phyloP scores from a whole-genome alignment of 2,329 filamentous ascomycete genomes.

The Trichoderma semiorbis region DNA sequence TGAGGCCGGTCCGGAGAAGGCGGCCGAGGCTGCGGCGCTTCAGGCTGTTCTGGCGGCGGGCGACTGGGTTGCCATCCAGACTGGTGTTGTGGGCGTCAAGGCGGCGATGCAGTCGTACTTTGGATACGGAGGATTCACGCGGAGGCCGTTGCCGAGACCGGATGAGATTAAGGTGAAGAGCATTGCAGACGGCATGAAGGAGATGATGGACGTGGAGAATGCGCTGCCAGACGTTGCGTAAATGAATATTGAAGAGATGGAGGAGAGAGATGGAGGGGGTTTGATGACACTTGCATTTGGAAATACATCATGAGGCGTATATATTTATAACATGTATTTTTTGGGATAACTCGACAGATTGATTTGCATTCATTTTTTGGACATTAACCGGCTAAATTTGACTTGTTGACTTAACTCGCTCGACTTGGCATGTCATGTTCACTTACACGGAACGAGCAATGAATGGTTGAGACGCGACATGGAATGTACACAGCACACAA shows the following conservation, averaged over 20 bases:
- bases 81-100: conserved; percentile 70
- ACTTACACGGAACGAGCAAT: background rate
- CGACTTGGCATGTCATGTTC: background rate
- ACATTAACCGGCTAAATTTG: background rate
- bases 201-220: conserved; percentile 24
- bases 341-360: background rate
- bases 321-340: background rate
- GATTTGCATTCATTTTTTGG: background rate
- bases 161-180: conserved; percentile 17
- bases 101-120: conserved; percentile 62
- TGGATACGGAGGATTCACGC: conserved; percentile 59
- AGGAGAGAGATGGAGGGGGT: background rate
- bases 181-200: conserved; percentile 23
- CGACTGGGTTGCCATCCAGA: conserved; percentile 70
- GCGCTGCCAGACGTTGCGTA: conserved; percentile 18
- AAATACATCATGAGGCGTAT: conserved; percentile 1
- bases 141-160: conserved; percentile 28
- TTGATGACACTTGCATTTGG: background rate
- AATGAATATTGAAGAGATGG: background rate
- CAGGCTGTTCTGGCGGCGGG: conserved; percentile 65
- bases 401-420: background rate
- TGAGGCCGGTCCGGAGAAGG: conserved; percentile 51
- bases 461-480: background rate
- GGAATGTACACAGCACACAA: background rate
- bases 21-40: conserved; percentile 63